Evolutionary conservation across 78 protist species (phyloP).

Genomic region (Trichosphaerium sp.): DNA sequence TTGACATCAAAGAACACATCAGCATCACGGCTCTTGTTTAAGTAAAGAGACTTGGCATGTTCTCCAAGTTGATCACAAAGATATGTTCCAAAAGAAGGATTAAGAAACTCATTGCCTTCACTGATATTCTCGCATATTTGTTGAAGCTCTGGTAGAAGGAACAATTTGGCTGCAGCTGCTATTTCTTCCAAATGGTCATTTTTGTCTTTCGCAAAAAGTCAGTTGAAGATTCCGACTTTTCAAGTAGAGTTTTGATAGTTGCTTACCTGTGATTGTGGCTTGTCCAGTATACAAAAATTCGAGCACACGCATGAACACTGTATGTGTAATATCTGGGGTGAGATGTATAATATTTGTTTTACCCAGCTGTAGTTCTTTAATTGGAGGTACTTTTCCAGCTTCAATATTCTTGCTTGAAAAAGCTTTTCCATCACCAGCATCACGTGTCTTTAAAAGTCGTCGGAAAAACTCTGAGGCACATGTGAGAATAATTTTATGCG

Average conservation of each 20-base stretch:
- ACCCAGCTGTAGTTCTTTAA: slow-evolving; percentile 19
- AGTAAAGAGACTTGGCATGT: slow-evolving; percentile 23
- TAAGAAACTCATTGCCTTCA: slow-evolving; percentile 21
- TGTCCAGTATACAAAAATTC: slow-evolving; percentile 52
- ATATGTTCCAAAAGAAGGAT: slow-evolving; percentile 40
- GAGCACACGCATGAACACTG: slow-evolving; percentile 23
- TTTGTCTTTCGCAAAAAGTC: too few relatives aligned
- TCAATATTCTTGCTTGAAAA: slow-evolving; percentile 6
- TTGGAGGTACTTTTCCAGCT: slow-evolving; percentile 4
- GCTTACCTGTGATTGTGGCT: too few relatives aligned
- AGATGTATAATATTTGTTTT: slow-evolving; percentile 11
- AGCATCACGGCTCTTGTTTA: slow-evolving; percentile 13
- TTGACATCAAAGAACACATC: slow-evolving; percentile 42
- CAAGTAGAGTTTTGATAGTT: too few relatives aligned
- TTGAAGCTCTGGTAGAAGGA: slow-evolving; percentile 4
- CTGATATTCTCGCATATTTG: slow-evolving; percentile 26
- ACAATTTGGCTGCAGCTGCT: not conserved
- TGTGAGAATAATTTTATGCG: slow-evolving; percentile 27
- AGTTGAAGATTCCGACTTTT: too few relatives aligned
- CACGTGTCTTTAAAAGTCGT: slow-evolving; percentile 12
- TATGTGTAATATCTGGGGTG: not conserved
- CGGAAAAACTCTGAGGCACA: slow-evolving; percentile 30
- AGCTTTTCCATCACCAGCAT: slow-evolving; percentile 9
- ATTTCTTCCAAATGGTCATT: slow-evolving; percentile 27
- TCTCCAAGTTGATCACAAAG: slow-evolving; percentile 43